Conservation (phyloP, 495 filamentous ascomycete species). For the Talaromyces nanjingensis region DNA sequence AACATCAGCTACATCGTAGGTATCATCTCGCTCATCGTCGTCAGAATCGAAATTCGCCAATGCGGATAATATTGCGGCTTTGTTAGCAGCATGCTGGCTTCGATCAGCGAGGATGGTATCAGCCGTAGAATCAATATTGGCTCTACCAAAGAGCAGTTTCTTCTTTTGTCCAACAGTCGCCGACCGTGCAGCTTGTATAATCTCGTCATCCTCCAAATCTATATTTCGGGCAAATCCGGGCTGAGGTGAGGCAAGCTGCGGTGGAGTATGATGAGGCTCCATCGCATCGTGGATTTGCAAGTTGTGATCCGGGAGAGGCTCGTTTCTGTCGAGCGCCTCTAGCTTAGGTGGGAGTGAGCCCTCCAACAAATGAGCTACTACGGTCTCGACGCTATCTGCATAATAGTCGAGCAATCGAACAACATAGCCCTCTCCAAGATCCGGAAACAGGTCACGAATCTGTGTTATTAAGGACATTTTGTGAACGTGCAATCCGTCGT, state of each 20-base stretch:
- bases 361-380: conserved; percentile 79
- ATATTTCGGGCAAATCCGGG: conserved; percentile 47
- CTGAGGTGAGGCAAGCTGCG: conserved; percentile 18
- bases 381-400: conserved; percentile 66
- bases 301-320: conserved; percentile 28
- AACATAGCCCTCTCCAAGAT: conserved; percentile 79
- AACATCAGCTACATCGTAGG: conserved; percentile 87
- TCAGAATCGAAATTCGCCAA: conserved; percentile 88
- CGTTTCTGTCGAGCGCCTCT: conserved; percentile 30
- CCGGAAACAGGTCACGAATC: conserved; percentile 88
- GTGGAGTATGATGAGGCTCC: conserved; percentile 33
- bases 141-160: conserved; percentile 70
- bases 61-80: conserved; percentile 85
- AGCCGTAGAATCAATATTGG: conserved; percentile 53
- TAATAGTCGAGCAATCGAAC: conserved; percentile 74
- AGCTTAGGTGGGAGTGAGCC: conserved; percentile 58
- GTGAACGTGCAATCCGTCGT: conserved; percentile 63
- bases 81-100: conserved; percentile 53
- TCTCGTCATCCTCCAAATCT: conserved; percentile 71
- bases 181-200: conserved; percentile 58
- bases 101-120: conserved; percentile 52
- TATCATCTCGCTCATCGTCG: conserved; percentile 96
- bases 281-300: conserved; percentile 25
- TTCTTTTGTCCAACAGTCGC: conserved; percentile 36
- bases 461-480: conserved; percentile 76